Conservation (phyloP, 345 rosid species). For the Litchi chinensis region DNA sequence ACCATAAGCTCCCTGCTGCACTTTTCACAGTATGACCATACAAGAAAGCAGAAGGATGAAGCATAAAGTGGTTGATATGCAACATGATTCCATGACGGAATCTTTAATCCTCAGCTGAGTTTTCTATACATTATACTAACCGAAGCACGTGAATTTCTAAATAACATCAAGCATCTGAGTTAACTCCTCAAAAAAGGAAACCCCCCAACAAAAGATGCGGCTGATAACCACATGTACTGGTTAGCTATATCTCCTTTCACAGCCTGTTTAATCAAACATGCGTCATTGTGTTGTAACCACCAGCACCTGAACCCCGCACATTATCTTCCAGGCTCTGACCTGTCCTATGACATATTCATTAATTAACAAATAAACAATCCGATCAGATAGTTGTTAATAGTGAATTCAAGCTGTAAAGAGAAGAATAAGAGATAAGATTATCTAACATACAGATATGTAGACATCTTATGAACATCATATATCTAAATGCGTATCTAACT, state of each 20-base stretch:
- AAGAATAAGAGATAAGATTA: not conserved
- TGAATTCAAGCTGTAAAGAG: not conserved
- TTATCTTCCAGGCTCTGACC: conserved; percentile 1
- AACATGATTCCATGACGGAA: conserved; percentile 17
- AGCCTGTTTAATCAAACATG: conserved; percentile 4
- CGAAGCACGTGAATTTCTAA: conserved; percentile 18
- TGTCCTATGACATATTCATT: conserved; percentile 24
- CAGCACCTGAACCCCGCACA: conserved; percentile 10
- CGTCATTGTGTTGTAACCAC: not conserved
- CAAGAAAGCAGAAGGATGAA: conserved; percentile 5
- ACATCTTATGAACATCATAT: not conserved
- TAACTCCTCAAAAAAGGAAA: not conserved
- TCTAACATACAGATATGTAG: not conserved
- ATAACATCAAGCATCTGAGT: conserved; percentile 11
- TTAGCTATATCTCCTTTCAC: conserved; percentile 21
- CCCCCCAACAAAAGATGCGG: not conserved
- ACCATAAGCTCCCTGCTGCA: not conserved
- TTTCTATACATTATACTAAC: conserved; percentile 26
- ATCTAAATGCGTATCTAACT: not conserved
- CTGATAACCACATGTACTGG: conserved; percentile 18
- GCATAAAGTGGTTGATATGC: conserved; percentile 10
- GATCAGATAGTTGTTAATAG: not conserved
- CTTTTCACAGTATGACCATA: not conserved
- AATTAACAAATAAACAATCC: not conserved
- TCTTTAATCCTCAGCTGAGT: conserved; percentile 27